A percentile compares a stretch with the other conserved stretches of the same genome.
These are phyloP conservation scores for Macrocybe gigantea DNA, from an alignment of 768 basidiomycete genomes.

Conservation along the genomic window DNA sequence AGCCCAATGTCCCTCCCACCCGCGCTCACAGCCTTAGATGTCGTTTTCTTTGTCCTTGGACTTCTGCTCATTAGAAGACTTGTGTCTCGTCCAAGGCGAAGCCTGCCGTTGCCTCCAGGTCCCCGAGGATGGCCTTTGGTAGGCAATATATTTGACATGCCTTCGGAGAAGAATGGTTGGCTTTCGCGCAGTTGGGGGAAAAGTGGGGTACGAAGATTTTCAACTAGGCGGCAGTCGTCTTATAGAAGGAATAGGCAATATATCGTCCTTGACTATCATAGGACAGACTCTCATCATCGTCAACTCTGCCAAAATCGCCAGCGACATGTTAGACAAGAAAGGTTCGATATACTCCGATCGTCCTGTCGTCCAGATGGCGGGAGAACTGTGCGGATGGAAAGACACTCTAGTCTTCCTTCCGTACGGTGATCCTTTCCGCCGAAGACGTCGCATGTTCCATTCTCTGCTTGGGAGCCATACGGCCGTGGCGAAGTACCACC, in stretches of 20 bases:
- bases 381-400: constrained; percentile 4
- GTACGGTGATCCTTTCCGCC: constrained; percentile 24
- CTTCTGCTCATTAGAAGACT: too few relatives aligned
- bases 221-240: constrained; percentile 1
- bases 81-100: too few relatives aligned
- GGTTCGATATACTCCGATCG: constrained; percentile 23
- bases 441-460: constrained; percentile 34
- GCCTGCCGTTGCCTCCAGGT: constrained; percentile 37
- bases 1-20: too few relatives aligned
- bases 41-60: too few relatives aligned
- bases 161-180: constrained; percentile 42
- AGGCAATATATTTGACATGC: constrained; percentile 51
- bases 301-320: constrained; percentile 19
- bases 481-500: constrained; percentile 30
- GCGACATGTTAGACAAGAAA: constrained; percentile 25
- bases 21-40: too few relatives aligned
- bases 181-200: constrained; percentile 46
- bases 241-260: too few relatives aligned
- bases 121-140: constrained; percentile 48
- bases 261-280: constrained; percentile 2
- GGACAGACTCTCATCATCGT: constrained; percentile 21
- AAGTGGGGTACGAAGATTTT: constrained; percentile 35
- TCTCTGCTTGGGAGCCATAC: constrained; percentile 32
- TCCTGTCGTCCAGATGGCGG: constrained; percentile 12
- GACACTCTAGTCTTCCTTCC: not conserved